Conservation (phyloP, 108 stramenopile genomes). For the Nannochloropsis granulata region DNA sequence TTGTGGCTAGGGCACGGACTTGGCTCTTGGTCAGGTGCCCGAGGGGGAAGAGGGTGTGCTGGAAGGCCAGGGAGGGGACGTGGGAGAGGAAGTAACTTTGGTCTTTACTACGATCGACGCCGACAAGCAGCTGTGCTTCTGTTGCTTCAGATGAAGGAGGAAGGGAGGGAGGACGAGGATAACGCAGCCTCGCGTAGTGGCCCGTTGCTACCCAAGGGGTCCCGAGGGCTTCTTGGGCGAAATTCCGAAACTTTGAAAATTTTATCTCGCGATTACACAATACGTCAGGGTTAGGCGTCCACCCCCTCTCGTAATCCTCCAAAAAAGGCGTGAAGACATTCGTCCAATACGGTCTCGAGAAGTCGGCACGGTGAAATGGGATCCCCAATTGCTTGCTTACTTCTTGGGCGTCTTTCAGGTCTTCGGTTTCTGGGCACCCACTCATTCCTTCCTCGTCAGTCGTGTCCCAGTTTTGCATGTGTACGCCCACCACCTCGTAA, state of each 20-base stretch:
- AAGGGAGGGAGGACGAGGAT: background rate
- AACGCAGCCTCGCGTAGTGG: conserved; percentile 58
- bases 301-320: conserved; percentile 32
- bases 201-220: conserved; percentile 62
- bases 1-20: conserved; percentile 58
- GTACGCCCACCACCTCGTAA: conserved; percentile 35
- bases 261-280: conserved; percentile 78
- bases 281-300: conserved; percentile 79
- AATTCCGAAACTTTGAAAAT: conserved; percentile 66
- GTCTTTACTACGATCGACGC: conserved; percentile 63
- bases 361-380: conserved; percentile 52
- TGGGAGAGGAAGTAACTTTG: conserved; percentile 82
- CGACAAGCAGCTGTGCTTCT: conserved; percentile 44
- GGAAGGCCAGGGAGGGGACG: conserved; percentile 47
- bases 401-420: conserved; percentile 57
- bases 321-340: conserved; percentile 77
- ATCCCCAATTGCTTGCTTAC: conserved; percentile 60
- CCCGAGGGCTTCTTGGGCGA: conserved; percentile 15
- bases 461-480: conserved; percentile 44
- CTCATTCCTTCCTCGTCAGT: conserved; percentile 29
- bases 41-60: conserved; percentile 37
- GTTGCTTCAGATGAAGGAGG: background rate
- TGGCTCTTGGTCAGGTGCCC: conserved; percentile 3
- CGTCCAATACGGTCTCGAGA: conserved; percentile 73
- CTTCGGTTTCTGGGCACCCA: conserved; percentile 46